A percentile compares a stretch with the other conserved stretches of the same genome.
These are phyloP conservation scores for Trichomonascus vanleenenianus DNA, from an alignment of 805 yeast genomes.

Conservation along the genomic window DNA sequence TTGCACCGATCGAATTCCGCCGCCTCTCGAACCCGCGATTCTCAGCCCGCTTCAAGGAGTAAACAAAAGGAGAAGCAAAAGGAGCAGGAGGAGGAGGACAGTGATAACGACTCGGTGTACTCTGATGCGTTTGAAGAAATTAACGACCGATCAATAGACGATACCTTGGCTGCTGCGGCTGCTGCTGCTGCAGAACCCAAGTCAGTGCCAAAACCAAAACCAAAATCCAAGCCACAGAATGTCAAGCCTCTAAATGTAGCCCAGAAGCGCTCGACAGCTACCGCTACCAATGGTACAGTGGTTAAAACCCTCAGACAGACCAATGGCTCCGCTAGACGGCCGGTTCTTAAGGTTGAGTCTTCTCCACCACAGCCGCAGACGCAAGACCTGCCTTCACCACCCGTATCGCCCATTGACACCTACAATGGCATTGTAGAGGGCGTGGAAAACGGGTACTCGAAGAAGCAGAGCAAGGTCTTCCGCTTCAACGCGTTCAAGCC, in stretches of 20 bases:
- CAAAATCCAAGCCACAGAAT: background rate
- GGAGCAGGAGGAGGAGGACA: background rate
- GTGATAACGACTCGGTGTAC: slow-evolving; percentile 1
- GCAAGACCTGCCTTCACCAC: too few species aligned
- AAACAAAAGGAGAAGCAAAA: background rate
- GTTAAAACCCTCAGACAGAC: too few species aligned
- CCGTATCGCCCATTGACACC: too few species aligned
- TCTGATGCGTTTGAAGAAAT: slow-evolving; percentile 3
- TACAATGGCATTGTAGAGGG: too few species aligned
- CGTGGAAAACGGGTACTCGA: too few species aligned
- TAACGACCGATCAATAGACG: background rate
- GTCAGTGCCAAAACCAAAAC: too few species aligned
- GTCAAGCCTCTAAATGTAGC: background rate
- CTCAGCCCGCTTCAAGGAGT: background rate
- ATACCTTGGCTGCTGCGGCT: background rate
- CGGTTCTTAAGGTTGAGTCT: too few species aligned
- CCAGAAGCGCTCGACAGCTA: background rate
- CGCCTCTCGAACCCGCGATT: background rate
- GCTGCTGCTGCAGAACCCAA: slow-evolving; percentile 1
- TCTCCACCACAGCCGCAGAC: too few species aligned
- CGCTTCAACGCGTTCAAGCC: too few species aligned
- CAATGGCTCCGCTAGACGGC: too few species aligned
- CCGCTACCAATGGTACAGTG: too few species aligned
- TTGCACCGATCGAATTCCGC: background rate
- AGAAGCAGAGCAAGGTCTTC: too few species aligned